phyloP scores from a whole-genome alignment of 257 asterid genomes.

The Handroanthus guayacan region DNA sequence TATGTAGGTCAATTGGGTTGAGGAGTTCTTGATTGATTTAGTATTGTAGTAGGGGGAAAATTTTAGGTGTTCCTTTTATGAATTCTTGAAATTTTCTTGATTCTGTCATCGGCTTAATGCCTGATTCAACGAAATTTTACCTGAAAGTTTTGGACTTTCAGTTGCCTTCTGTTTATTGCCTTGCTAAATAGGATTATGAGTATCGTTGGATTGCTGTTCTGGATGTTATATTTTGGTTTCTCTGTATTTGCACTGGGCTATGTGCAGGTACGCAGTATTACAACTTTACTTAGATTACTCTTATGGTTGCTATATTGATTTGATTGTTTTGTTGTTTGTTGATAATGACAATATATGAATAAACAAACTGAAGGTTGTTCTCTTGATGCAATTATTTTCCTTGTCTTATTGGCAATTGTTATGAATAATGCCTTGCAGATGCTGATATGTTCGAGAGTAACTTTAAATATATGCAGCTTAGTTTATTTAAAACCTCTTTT shows the following conservation, averaged over 20 bases:
- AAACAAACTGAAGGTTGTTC: not conserved
- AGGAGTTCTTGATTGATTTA: slow-evolving; percentile 16
- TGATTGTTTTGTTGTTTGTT: not conserved
- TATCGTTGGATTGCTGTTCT: not conserved
- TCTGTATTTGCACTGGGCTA: not conserved
- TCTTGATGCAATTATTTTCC: not conserved
- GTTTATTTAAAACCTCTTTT: not conserved
- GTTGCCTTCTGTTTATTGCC: not conserved
- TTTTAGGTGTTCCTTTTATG: slow-evolving; percentile 23
- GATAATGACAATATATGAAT: not conserved
- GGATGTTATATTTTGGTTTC: not conserved
- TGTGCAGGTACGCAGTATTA: not conserved
- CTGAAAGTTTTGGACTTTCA: slow-evolving; percentile 13
- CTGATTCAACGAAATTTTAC: slow-evolving; percentile 15
- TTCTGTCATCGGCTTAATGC: slow-evolving; percentile 10
- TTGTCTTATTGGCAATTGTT: not conserved
- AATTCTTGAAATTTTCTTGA: not conserved
- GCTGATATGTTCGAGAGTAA: not conserved
- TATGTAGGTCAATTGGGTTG: not conserved
- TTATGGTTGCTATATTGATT: not conserved
- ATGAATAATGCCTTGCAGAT: not conserved
- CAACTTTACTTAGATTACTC: not conserved
- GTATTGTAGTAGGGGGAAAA: slow-evolving; percentile 21
- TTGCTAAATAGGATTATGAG: not conserved
- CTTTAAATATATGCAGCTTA: not conserved